Conservation (phyloP, 768 basidiomycete species). For the Artomyces pyxidatus region DNA sequence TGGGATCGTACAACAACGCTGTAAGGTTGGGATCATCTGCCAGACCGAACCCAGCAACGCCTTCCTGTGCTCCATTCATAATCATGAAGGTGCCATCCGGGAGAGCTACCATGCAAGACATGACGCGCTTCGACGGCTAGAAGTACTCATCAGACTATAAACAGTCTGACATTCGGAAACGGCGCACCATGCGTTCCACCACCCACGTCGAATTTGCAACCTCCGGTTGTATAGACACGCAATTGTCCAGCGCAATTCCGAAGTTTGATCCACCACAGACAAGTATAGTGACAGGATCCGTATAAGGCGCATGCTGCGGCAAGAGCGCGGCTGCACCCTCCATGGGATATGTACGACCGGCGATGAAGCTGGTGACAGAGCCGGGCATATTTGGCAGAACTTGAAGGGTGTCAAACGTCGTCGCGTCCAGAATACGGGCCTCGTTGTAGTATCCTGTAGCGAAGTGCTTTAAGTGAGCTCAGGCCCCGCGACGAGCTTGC, state of each 20-base stretch:
- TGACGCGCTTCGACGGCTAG: slow-evolving; percentile 65
- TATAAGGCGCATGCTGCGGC: slow-evolving; percentile 67
- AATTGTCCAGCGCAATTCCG: slow-evolving; percentile 57
- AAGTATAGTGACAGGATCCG: slow-evolving; percentile 57
- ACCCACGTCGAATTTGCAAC: slow-evolving; percentile 53
- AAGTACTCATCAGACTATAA: not conserved
- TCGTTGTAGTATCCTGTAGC: slow-evolving; percentile 73
- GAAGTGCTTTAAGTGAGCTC: no score
- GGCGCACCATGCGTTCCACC: slow-evolving; percentile 68
- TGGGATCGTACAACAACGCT: slow-evolving; percentile 66
- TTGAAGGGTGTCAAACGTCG: slow-evolving; percentile 51
- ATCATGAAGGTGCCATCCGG: slow-evolving; percentile 75
- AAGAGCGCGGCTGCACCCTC: slow-evolving; percentile 64
- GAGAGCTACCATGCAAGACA: slow-evolving; percentile 66
- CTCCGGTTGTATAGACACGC: slow-evolving; percentile 63
- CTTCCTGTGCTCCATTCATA: slow-evolving; percentile 63
- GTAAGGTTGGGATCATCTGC: slow-evolving; percentile 52
- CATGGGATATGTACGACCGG: slow-evolving; percentile 71
- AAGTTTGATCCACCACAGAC: slow-evolving; percentile 71
- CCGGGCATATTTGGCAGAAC: slow-evolving; percentile 69
- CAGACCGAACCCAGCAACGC: slow-evolving; percentile 68
- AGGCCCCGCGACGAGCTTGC: no score
- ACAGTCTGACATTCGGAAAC: not conserved
- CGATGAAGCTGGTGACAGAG: slow-evolving; percentile 62
- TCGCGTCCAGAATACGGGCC: slow-evolving; percentile 65